Conservation (phyloP, 192 early-diverging fungal species). For the Umbelopsis sp. region DNA sequence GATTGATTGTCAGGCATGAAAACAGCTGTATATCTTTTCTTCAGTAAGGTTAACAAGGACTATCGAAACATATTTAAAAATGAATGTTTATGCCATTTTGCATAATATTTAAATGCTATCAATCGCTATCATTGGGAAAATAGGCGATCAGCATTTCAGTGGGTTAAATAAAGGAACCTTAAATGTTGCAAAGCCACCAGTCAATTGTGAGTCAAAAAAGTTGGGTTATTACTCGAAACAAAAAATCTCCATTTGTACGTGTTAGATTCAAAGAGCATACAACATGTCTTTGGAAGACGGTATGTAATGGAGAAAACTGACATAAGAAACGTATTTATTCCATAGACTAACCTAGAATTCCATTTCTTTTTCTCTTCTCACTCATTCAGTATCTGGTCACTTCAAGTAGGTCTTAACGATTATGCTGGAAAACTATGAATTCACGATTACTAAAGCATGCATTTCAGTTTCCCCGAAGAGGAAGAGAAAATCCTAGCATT, state of each 20-base stretch:
- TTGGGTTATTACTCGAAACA: background rate
- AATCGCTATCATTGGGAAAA: too few species aligned
- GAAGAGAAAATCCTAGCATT: constrained; percentile 92
- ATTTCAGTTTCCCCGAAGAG: constrained; percentile 89
- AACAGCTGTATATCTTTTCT: too few species aligned
- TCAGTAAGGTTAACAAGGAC: too few species aligned
- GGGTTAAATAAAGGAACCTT: background rate
- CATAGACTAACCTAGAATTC: background rate
- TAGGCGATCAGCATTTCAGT: too few species aligned
- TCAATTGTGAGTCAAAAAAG: constrained; percentile 12
- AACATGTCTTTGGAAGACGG: constrained; percentile 43
- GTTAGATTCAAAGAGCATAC: background rate
- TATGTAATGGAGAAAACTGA: background rate
- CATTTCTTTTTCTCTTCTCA: background rate
- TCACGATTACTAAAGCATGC: background rate
- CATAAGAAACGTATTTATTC: too few species aligned
- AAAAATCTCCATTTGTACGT: background rate
- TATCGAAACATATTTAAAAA: background rate
- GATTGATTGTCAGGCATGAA: too few species aligned
- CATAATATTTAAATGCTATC: too few species aligned
- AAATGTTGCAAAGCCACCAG: background rate
- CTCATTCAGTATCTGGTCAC: constrained; percentile 38
- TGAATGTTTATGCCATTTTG: background rate
- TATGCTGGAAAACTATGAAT: background rate
- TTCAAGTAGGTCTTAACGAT: constrained; percentile 38